A percentile compares a stretch with the other conserved stretches of the same genome.
These are phyloP conservation scores for Eucalyptus pauciflora DNA, from an alignment of 345 rosid genomes.

Conservation along the genomic window DNA sequence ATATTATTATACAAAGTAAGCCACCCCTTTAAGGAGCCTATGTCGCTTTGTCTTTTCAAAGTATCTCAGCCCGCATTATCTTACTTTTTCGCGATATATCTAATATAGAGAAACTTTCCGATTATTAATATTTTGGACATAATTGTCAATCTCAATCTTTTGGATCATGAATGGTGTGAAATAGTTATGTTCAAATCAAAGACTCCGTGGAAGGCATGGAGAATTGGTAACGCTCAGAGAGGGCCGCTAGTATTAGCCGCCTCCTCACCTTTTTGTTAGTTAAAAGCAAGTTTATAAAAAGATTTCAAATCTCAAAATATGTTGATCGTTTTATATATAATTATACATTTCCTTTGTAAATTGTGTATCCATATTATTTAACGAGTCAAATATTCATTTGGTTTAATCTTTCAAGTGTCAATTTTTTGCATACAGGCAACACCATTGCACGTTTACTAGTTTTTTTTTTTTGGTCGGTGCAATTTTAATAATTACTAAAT, in stretches of 20 bases:
- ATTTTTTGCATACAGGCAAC: neutral
- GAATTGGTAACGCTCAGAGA: neutral
- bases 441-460: neutral
- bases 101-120: neutral
- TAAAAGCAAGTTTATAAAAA: neutral
- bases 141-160: neutral
- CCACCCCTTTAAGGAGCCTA: neutral
- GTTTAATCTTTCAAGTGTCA: neutral
- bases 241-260: rapidly evolving
- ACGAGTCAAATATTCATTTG: neutral
- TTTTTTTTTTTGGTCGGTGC: neutral
- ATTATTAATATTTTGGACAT: neutral
- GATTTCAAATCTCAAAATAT: neutral
- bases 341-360: neutral
- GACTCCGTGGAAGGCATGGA: rapidly evolving
- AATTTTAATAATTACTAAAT: neutral
- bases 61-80: neutral
- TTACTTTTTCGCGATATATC: neutral
- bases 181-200: neutral
- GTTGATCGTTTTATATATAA: neutral
- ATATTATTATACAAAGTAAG: neutral
- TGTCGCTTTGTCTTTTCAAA: neutral
- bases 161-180: neutral
- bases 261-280: neutral
- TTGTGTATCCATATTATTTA: neutral